Base-by-base conservation (phyloP, 768 basidiomycete species). In the Boletus tomentosulus region DNA sequence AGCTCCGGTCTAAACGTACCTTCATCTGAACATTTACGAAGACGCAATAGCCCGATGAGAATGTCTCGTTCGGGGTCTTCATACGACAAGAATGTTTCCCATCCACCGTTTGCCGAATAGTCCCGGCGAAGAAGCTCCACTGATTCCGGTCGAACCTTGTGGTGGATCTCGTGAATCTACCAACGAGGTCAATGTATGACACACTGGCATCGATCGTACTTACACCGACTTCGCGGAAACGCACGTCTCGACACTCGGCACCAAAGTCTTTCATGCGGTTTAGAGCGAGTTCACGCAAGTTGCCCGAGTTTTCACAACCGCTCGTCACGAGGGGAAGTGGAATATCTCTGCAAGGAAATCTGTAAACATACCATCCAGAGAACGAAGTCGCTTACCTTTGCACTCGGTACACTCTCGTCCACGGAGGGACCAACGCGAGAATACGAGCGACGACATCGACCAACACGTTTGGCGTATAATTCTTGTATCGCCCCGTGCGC, bases 251-350 rank as follows among this genome's bases (percentile, higher is more conserved):
- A 69, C 97, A 99, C 58, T 94, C 92, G 30, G 90, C 92, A 13
- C 97, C 97, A 71, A 99, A 97, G 68, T 99, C 97, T 73, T 96
- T 98, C 95, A 99, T 96, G 34, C 97, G 84, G 60, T 93, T 95
- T 31, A 98, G 76, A 39, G 97, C 96, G 38, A 99, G 78, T 71
- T 99, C 97, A 50, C 97, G 85, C 56, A 99, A 75, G 70, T 99
- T 99, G 1, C 97, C 97, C 47, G 91, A 91, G 70, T 98, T 98
- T 70, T 98, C 96, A 62, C 95, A 98, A 5, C 97, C 96, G 58
- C 93, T 97, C 6, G 92, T 89, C 7, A 99, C 96, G 9, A 99
- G 78, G 11, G 97, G 97, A 47, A 98, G 81, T 0, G 97, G 97
- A 60, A 99, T 98, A 71, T 99, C 97, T 68, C 94, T 94, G 62